These are phyloP conservation scores for Metschnikowia koreensis DNA, from an alignment of 805 yeast genomes.

Conservation along the genomic window DNA sequence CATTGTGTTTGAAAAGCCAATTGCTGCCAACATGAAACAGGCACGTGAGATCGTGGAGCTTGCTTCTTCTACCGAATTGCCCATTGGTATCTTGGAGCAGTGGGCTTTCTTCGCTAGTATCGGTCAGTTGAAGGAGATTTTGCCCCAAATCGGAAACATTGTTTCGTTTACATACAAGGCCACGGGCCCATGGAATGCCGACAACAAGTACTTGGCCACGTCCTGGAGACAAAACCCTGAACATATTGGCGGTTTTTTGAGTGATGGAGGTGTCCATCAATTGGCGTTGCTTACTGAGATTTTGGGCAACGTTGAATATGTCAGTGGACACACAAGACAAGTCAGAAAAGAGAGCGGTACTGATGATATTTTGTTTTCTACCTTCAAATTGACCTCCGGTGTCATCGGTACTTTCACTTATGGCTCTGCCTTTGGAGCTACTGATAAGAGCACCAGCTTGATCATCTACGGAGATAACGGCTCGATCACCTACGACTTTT, in stretches of 20 bases:
- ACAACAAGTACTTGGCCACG: conserved; percentile 64
- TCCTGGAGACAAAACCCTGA: conserved; percentile 88
- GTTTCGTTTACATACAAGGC: conserved; percentile 69
- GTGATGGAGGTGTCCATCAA: conserved; percentile 98
- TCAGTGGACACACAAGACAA: conserved; percentile 77
- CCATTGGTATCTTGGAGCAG: conserved; percentile 80
- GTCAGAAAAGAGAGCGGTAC: conserved; percentile 74
- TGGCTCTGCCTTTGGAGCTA: conserved; percentile 84
- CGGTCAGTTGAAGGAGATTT: conserved; percentile 47
- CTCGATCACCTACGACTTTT: conserved; percentile 63
- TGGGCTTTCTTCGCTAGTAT: conserved; percentile 75
- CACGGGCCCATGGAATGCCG: conserved; percentile 66
- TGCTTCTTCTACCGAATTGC: conserved; percentile 58
- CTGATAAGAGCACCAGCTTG: conserved; percentile 64
- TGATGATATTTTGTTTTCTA: conserved; percentile 76
- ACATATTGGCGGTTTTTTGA: conserved; percentile 88
- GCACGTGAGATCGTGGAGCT: conserved; percentile 77
- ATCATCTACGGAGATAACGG: conserved; percentile 80
- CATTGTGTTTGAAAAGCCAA: conserved; percentile 83
- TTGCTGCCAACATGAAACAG: conserved; percentile 80
- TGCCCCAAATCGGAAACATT: conserved; percentile 71
- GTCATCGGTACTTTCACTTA: conserved; percentile 82
- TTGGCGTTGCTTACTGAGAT: conserved; percentile 81
- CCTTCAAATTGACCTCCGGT: conserved; percentile 58
- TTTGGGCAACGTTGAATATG: conserved; percentile 67